Evolutionary conservation across 164 flowering plant species (phyloP).

Genomic region (Chimonanthus salicifolius): DNA sequence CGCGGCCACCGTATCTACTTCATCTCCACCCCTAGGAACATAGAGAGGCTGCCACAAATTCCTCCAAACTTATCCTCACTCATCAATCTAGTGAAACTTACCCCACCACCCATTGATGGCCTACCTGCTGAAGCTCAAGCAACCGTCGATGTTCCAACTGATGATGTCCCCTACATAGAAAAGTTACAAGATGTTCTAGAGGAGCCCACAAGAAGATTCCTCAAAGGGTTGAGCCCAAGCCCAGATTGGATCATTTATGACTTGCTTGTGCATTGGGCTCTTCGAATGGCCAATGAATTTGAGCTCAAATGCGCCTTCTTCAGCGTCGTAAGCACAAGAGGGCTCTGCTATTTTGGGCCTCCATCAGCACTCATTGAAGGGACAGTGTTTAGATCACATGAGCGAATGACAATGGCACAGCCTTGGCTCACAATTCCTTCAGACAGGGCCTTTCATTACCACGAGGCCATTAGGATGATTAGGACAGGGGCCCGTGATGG

Average conservation of each 20-base stretch:
- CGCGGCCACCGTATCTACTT: constrained; percentile 7
- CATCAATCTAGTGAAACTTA: not conserved
- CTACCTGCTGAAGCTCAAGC: constrained; percentile 23
- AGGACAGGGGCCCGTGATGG: not conserved
- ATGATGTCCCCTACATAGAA: constrained; percentile 16
- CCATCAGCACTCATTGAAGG: not conserved
- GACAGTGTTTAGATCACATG: not conserved
- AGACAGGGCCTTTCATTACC: not conserved
- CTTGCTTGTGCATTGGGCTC: constrained; percentile 12
- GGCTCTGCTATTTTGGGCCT: not conserved
- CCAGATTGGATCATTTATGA: constrained; percentile 26
- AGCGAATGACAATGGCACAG: not conserved
- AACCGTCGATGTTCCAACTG: constrained; percentile 19
- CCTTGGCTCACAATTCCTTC: constrained; percentile 6
- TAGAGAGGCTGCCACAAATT: constrained; percentile 8
- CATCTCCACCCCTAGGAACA: constrained; percentile 13
- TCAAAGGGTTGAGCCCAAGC: not conserved
- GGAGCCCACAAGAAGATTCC: constrained; percentile 6
- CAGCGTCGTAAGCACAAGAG: not conserved
- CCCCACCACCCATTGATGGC: constrained; percentile 4
- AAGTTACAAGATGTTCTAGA: constrained; percentile 26
- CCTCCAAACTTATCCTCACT: constrained; percentile 1
- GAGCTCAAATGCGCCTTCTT: constrained; percentile 6
- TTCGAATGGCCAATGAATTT: constrained; percentile 4
- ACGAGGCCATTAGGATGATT: constrained; percentile 6